phyloP scores from a whole-genome alignment of 257 asterid genomes.

The Solanum etuberosum region DNA sequence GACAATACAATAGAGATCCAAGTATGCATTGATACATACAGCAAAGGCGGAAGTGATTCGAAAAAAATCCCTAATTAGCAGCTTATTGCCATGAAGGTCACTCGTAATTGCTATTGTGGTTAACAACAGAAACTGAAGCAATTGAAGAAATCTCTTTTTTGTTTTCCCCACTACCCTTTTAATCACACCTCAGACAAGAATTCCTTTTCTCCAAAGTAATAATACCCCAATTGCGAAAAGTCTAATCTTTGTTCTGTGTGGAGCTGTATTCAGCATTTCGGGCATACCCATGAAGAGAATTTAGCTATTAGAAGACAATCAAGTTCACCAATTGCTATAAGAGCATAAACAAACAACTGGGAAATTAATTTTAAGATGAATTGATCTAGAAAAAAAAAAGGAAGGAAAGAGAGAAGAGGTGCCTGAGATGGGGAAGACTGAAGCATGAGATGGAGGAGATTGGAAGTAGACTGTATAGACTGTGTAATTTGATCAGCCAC shows the following conservation, averaged over 20 bases:
- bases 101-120: neutral
- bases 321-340: neutral
- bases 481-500: constrained; percentile 82
- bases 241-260: neutral
- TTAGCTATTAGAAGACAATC: neutral
- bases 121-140: neutral
- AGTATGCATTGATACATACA: neutral
- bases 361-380: neutral
- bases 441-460: constrained; percentile 88
- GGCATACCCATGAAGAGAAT: neutral
- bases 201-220: neutral
- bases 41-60: neutral
- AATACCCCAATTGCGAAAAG: neutral
- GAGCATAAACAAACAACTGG: neutral
- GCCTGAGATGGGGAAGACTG: constrained; percentile 34
- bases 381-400: neutral
- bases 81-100: neutral
- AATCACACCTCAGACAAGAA: neutral
- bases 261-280: neutral
- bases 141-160: neutral
- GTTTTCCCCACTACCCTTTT: neutral
- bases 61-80: neutral
- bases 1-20: neutral
- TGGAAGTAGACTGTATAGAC: constrained; percentile 70
- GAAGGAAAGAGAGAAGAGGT: neutral